These are phyloP conservation scores for Solanum clarkiae DNA, from an alignment of 257 asterid species.

Conservation along the genomic window DNA sequence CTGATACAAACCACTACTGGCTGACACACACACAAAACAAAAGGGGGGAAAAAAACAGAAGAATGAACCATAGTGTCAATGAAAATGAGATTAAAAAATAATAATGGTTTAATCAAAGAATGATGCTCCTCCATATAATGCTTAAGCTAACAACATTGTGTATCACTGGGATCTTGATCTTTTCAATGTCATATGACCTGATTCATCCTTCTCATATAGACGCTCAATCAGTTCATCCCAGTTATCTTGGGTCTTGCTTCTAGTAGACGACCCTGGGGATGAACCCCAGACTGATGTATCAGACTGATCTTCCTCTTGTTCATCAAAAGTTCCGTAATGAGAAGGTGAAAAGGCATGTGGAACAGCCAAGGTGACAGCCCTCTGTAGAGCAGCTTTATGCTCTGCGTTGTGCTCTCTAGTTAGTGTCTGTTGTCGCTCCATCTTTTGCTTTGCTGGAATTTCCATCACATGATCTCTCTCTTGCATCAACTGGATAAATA, in stretches of 20 bases:
- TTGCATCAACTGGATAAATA: conserved; percentile 28
- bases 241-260: conserved; percentile 30
- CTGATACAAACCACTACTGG: neutral
- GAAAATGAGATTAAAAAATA: neutral
- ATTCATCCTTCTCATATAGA: conserved; percentile 53
- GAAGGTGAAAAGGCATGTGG: conserved; percentile 72
- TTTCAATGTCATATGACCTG: conserved; percentile 42
- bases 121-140: neutral
- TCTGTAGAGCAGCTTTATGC: conserved; percentile 53
- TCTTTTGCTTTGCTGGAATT: conserved; percentile 57
- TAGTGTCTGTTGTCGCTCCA: conserved; percentile 65
- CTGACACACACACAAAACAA: neutral
- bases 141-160: neutral
- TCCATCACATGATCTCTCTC: conserved; percentile 40
- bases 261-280: conserved; percentile 36
- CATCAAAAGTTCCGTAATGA: conserved; percentile 62
- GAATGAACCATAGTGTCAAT: neutral
- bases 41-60: neutral
- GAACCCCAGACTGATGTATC: conserved; percentile 17
- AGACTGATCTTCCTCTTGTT: conserved; percentile 10
- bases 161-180: conserved; percentile 10
- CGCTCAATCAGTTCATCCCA: conserved; percentile 80
- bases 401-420: conserved; percentile 54
- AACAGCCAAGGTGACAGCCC: conserved; percentile 61
- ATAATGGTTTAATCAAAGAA: neutral